phyloP scores from a whole-genome alignment of 2,329 filamentous ascomycete genomes.

The Pseudopithomyces maydicus region DNA sequence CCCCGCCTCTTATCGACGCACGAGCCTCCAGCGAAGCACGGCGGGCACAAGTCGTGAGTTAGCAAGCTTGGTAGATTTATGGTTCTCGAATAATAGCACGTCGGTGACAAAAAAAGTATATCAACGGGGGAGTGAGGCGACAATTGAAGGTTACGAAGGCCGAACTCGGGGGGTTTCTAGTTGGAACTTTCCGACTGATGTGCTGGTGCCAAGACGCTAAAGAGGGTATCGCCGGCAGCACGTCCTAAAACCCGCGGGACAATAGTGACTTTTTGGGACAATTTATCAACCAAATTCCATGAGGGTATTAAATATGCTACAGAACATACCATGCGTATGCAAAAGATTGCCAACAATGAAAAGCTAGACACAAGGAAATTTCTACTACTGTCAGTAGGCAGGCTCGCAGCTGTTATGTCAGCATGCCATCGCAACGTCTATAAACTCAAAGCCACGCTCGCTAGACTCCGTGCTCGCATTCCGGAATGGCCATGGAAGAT shows the following conservation, averaged over 20 bases:
- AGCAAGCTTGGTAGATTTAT: background rate
- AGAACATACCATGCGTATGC: background rate
- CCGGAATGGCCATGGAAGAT: background rate
- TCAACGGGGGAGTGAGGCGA: background rate
- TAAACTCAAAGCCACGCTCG: background rate
- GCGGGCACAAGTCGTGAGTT: background rate
- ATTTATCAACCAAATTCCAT: background rate
- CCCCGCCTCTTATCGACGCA: slow-evolving; percentile 17
- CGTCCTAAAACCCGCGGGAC: background rate
- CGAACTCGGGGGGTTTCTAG: background rate
- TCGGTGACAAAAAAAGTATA: background rate
- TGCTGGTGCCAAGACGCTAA: slow-evolving; percentile 21
- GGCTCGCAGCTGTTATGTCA: background rate
- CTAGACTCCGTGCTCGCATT: background rate
- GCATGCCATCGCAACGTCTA: background rate
- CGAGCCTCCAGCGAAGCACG: slow-evolving; percentile 10
- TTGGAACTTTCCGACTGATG: slow-evolving; percentile 22
- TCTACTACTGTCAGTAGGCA: background rate
- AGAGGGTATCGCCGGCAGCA: background rate
- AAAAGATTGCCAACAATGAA: background rate
- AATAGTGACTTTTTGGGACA: background rate
- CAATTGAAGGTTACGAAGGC: slow-evolving; percentile 2
- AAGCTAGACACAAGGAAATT: background rate
- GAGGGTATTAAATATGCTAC: background rate
- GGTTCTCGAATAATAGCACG: background rate